These are phyloP conservation scores for Phytophthora vignae DNA, from an alignment of 352 stramenopile genomes.

Conservation along the genomic window DNA sequence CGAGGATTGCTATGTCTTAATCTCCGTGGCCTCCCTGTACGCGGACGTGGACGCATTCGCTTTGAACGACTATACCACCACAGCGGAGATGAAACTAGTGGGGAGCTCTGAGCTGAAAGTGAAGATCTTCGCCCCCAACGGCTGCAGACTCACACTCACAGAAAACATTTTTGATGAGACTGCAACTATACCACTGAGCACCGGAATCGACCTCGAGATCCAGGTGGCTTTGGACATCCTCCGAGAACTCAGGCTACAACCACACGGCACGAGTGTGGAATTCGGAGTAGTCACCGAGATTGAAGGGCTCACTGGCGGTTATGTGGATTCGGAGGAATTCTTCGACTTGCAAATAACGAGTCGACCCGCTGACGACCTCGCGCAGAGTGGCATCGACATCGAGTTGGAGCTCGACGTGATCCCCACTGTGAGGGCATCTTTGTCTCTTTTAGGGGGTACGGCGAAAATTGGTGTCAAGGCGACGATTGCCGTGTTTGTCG, in stretches of 20 bases:
- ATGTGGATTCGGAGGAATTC: background rate
- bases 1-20: background rate
- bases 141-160: background rate
- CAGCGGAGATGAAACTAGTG: background rate
- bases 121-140: background rate
- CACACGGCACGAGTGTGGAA: background rate
- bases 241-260: background rate
- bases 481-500: background rate
- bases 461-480: constrained; percentile 4
- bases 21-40: background rate
- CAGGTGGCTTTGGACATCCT: background rate
- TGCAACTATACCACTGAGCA: background rate
- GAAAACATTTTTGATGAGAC: background rate
- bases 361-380: background rate
- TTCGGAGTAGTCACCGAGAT: background rate
- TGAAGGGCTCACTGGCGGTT: background rate
- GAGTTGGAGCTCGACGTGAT: background rate
- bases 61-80: background rate
- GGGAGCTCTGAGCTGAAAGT: background rate
- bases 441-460: background rate
- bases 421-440: background rate
- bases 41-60: background rate
- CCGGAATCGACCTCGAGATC: background rate
- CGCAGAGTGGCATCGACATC: constrained; percentile 8
- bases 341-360: constrained; percentile 2